Evolutionary conservation across 2,329 filamentous ascomycete genomes (phyloP).

Genomic region (Xylariales sp.): DNA sequence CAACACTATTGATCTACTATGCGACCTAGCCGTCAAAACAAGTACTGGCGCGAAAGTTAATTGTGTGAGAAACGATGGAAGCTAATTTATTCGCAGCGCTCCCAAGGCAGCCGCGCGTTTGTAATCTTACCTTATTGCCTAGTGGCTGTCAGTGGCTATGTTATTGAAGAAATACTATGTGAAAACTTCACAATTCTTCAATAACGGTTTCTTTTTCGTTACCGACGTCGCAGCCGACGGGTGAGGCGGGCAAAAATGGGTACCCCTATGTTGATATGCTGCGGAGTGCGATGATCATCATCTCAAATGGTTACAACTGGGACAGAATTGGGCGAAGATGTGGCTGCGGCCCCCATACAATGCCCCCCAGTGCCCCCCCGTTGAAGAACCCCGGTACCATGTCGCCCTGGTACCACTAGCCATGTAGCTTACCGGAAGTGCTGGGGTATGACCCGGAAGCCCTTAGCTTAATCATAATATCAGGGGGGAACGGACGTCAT

Average conservation of each 20-base stretch:
- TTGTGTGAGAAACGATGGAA: no score
- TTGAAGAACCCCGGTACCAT: neutral
- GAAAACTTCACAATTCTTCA: neutral
- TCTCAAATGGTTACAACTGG: constrained; percentile 8
- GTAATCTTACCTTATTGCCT: neutral
- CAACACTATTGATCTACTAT: no score
- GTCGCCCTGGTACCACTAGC: neutral
- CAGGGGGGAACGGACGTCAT: constrained; percentile 9
- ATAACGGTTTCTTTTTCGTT: constrained; percentile 3
- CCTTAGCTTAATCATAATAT: constrained; percentile 6
- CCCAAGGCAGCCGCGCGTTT: neutral
- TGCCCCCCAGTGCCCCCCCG: no score
- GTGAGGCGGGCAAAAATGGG: constrained; percentile 1
- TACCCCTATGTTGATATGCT: neutral
- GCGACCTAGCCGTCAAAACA: no score
- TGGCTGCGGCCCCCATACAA: neutral
- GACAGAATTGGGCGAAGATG: neutral
- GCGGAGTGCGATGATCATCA: constrained; percentile 19
- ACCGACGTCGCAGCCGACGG: neutral
- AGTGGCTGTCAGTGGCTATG: neutral
- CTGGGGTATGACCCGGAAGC: constrained; percentile 23
- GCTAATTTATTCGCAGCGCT: no score
- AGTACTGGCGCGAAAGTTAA: no score
- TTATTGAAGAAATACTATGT: no score
- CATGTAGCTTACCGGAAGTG: constrained; percentile 8